Evolutionary conservation across 2,329 filamentous ascomycete species (phyloP), one percentile per base, ranked within the genome.

Genomic region (Bipolaris gigantea): DNA sequence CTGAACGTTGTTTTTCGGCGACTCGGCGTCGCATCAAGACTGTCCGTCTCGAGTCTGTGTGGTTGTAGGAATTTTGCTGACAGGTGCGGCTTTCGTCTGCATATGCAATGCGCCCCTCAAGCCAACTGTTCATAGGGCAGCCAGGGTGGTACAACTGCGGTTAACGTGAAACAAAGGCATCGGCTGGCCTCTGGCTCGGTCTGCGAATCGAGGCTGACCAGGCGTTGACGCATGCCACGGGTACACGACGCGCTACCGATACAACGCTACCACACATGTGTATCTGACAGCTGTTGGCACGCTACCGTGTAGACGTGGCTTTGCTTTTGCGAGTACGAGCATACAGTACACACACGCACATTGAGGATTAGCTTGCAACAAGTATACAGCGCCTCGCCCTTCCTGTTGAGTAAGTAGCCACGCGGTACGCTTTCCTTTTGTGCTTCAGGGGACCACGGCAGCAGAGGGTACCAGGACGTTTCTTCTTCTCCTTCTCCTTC

Each of bases 131-230:
- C 55, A 36, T 5, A 47, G 15, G 48, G 21, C 35, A 16, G 38
- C 5, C 32, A 38, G 36, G 34, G 51, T 56, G 41, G 51, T 49
- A 51, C 55, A 30, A 57, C 52, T 48, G 53, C 48, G 48, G 48
- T 50, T 52, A 44, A 56, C 36, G 45, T 61, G 62, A 64, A 64
- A 64, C 62, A 58, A 30, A 50, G 58, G 49, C 58, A 46, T 48
- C 38, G 44, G 45, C 36, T 42, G 38, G 38, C 45, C 38, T 49
- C 36, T 48, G 48, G 50, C 52, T 48, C 30, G n/a, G 42, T 18
- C 40, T 38, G 25, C 23, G 48, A 35, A 51, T 55, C 48, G 41
- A 47, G 35, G 30, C 52, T 46, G 50, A 16, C 40, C 23, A n/a
- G 38, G 38, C 19, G 23, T 30, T 30, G 38, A n/a, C n/a, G 23